Conservation (phyloP, 345 rosid genomes). For the Ricinus communis region DNA sequence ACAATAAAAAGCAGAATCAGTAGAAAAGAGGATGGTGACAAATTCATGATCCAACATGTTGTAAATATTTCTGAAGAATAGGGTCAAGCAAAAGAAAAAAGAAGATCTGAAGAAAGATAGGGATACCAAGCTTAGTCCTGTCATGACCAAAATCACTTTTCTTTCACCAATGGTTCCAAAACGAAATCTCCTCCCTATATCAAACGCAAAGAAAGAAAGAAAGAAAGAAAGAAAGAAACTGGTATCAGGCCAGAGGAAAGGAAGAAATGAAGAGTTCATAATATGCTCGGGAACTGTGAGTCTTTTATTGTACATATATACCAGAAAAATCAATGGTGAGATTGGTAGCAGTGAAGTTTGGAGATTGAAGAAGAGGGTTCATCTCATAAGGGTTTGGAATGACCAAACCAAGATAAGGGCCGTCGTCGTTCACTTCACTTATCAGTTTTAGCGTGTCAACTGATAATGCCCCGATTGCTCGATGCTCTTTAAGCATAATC, state of each 20-base stretch:
- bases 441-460: slow-evolving; percentile 6
- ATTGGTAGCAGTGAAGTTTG: slow-evolving; percentile 29
- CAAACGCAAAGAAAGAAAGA: too few relatives aligned
- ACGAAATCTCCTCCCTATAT: slow-evolving; percentile 57
- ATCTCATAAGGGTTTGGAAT: slow-evolving; percentile 72
- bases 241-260: not conserved
- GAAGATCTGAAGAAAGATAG: too few relatives aligned
- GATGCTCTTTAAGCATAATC: not conserved
- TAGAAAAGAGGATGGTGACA: too few relatives aligned
- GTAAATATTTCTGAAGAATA: too few relatives aligned
- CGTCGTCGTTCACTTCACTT: slow-evolving; percentile 37
- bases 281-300: too few relatives aligned
- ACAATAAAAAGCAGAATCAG: too few relatives aligned
- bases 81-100: too few relatives aligned
- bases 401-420: slow-evolving; percentile 61
- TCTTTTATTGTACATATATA: too few relatives aligned
- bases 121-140: slow-evolving; percentile 73
- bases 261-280: not conserved
- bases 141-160: slow-evolving; percentile 57
- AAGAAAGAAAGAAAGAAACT: too few relatives aligned
- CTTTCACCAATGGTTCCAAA: slow-evolving; percentile 37
- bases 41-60: too few relatives aligned
- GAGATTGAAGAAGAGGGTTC: slow-evolving; percentile 67
- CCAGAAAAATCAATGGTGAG: slow-evolving; percentile 50
- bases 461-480: not conserved